These are phyloP conservation scores for Aspergillus quadrilineatus DNA, from an alignment of 2,329 filamentous ascomycete species.

Conservation along the genomic window DNA sequence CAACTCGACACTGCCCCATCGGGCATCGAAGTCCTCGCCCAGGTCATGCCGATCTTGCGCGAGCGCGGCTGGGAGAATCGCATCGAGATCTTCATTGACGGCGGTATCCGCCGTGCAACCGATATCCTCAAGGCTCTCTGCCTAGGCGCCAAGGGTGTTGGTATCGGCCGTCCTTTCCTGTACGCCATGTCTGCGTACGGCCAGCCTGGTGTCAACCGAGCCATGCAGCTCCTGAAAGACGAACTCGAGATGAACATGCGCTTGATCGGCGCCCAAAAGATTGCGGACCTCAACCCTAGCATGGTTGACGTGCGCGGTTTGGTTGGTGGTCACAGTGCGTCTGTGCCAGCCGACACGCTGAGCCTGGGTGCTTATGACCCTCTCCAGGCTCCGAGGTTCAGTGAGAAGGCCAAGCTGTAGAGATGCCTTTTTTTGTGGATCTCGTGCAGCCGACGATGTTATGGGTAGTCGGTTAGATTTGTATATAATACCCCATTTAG, in stretches of 20 bases:
- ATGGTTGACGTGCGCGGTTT: constrained; percentile 77
- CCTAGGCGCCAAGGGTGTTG: constrained; percentile 85
- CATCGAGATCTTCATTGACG: constrained; percentile 88
- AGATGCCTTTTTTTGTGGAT: neutral
- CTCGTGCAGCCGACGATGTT: neutral
- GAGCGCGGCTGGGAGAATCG: constrained; percentile 69
- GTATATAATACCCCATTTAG: constrained; percentile 11
- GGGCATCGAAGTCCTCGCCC: constrained; percentile 83
- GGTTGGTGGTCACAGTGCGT: constrained; percentile 55
- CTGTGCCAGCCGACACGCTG: constrained; percentile 63
- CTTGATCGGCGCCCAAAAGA: constrained; percentile 72
- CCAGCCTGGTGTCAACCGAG: constrained; percentile 78
- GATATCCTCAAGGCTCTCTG: constrained; percentile 96
- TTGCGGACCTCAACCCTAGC: constrained; percentile 76
- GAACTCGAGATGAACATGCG: constrained; percentile 99
- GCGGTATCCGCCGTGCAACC: constrained; percentile 82
- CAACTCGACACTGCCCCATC: constrained; percentile 91
- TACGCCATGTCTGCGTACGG: constrained; percentile 97
- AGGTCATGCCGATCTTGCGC: constrained; percentile 85
- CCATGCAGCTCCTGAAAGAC: constrained; percentile 89
- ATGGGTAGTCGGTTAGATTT: neutral
- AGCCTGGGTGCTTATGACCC: constrained; percentile 58
- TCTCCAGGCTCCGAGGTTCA: constrained; percentile 49
- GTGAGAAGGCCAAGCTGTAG: constrained; percentile 49
- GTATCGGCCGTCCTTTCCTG: constrained; percentile 90